Base-by-base conservation (phyloP, 805 yeast genomes). In the Candida taoyuanica region DNA sequence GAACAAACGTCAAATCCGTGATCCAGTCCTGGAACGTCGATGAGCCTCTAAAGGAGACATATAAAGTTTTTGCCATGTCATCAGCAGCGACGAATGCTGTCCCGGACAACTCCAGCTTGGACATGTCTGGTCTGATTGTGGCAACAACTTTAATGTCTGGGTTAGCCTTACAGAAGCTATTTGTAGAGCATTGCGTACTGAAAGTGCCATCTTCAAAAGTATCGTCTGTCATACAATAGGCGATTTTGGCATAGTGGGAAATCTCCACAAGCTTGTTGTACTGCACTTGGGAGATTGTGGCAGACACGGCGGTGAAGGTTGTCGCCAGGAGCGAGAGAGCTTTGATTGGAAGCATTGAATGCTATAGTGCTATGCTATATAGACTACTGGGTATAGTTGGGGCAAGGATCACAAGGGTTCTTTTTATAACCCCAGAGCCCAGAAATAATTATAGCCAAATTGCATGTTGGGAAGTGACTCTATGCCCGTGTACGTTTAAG, bases 11-110 rank as follows among this genome's bases (percentile, higher is more conserved):
- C 36, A 79, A 62, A 58, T 85, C 83, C 20, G 77, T 68, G 13
- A 69, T 40, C 81, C 85, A 78, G 53, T 85, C 93, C 32, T 69
- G 65, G n/a, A 65, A 50, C 7, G 81, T 69, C 1, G 76, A 60
- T 0, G 88, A 75, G 6, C 93, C 93, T 59, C 87, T 69, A 48
- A 78, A 79, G 0, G 68, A 74, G 34, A 80, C 58, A 16, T 73
- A 56, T 5, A 83, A 60, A 35, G 70, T 65, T 36, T 65, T 53
- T 21, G 56, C 52, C 3, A 47, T 47, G 43, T 67, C 70, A 54
- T 79, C 83, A 5, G 70, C 62, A 12, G 77, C 74, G 18, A 75
- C 64, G 51, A 60, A 72, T 0, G 85, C 85, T 3, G 79, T 65
- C 1, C 85, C 81, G 3, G 62, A 8, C 9, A 21, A 11, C 24